phyloP scores from a whole-genome alignment of 768 basidiomycete genomes.

The Hemileccinum impolitum region DNA sequence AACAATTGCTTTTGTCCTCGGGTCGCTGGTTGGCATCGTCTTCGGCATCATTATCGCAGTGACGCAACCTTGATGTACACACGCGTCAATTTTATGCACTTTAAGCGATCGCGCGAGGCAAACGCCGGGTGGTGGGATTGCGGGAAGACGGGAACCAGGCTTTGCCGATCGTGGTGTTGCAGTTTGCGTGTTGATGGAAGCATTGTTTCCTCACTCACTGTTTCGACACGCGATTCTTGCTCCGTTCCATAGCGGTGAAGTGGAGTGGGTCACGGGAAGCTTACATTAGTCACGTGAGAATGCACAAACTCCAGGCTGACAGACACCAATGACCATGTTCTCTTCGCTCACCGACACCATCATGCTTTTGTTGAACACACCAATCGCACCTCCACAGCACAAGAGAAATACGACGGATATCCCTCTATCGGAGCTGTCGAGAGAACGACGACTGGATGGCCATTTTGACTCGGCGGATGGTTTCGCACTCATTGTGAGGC shows the following conservation, averaged over 20 bases:
- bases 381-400: slow-evolving; percentile 11
- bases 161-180: too few relatives aligned
- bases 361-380: slow-evolving; percentile 21
- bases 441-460: neutral
- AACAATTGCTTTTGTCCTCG: slow-evolving; percentile 39
- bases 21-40: slow-evolving; percentile 39
- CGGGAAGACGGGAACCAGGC: neutral
- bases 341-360: slow-evolving; percentile 16
- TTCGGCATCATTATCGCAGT: slow-evolving; percentile 42
- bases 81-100: neutral
- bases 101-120: neutral
- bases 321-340: neutral
- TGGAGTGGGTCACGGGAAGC: neutral
- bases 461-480: slow-evolving; percentile 2
- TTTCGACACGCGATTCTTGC: too few relatives aligned
- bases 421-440: slow-evolving; percentile 18
- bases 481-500: slow-evolving; percentile 15
- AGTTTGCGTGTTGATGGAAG: slow-evolving; percentile 2
- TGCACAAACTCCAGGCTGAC: neutral
- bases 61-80: slow-evolving; percentile 1
- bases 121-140: neutral
- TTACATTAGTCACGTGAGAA: slow-evolving; percentile 12
- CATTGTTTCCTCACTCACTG: neutral
- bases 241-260: too few relatives aligned
- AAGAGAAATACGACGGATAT: slow-evolving; percentile 6